Evolutionary conservation across 1,139 yeast genomes (phyloP).

Genomic region (Debaryomycetaceae sp.): DNA sequence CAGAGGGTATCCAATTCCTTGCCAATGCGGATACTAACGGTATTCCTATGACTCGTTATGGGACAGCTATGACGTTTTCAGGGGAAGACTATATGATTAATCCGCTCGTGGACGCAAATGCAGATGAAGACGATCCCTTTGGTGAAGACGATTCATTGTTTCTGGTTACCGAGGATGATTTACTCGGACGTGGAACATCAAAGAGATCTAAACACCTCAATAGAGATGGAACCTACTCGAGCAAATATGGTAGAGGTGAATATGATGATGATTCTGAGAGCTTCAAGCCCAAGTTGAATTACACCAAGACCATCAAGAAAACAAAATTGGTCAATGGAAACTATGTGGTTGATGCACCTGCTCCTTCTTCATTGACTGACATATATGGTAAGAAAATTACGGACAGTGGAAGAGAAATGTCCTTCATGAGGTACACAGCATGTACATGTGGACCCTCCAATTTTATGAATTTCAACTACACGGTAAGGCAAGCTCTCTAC

Average conservation of each 20-base stretch:
- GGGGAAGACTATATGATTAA: conserved; percentile 45
- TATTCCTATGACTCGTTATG: not conserved
- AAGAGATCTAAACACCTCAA: conserved; percentile 15
- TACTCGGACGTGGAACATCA: conserved; percentile 30
- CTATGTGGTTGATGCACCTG: conserved; percentile 77
- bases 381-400: conserved; percentile 50
- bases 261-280: conserved; percentile 34
- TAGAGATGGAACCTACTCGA: conserved; percentile 5
- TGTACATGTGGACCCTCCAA: conserved; percentile 77
- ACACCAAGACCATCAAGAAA: conserved; percentile 46
- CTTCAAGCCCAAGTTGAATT: conserved; percentile 40
- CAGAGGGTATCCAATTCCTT: conserved; percentile 19
- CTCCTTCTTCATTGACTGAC: conserved; percentile 54
- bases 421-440: conserved; percentile 76
- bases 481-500: conserved; percentile 65
- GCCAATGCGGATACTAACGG: conserved; percentile 14
- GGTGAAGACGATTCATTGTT: conserved; percentile 47
- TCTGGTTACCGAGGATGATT: conserved; percentile 41
- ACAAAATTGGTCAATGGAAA: conserved; percentile 66
- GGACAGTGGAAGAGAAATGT: conserved; percentile 58
- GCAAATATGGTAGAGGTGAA: conserved; percentile 6
- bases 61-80: conserved; percentile 19
- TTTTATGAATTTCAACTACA: conserved; percentile 54
- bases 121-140: conserved; percentile 40
- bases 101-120: conserved; percentile 40